These are phyloP conservation scores for Aotearoamyces nothofagi DNA, from an alignment of 2,329 filamentous ascomycete species.

Conservation along the genomic window DNA sequence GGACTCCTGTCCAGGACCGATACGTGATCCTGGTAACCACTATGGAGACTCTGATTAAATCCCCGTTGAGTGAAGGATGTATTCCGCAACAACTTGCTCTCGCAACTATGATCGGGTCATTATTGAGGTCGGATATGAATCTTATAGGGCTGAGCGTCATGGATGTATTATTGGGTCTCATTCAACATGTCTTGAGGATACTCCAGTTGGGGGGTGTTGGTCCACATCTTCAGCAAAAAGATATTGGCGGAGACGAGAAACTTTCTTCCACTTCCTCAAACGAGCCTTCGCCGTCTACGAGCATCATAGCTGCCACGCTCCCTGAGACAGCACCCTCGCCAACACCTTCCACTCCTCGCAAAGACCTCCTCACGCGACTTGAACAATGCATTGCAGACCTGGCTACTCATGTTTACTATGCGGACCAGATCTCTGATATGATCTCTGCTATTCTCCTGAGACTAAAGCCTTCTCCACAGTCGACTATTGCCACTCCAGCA, in stretches of 20 bases:
- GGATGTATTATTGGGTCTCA: slow-evolving; percentile 75
- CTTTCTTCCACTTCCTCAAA: slow-evolving; percentile 3
- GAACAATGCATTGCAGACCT: slow-evolving; percentile 80
- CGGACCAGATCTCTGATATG: slow-evolving; percentile 93
- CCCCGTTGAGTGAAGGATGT: slow-evolving; percentile 53
- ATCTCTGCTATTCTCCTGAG: slow-evolving; percentile 64
- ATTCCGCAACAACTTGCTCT: slow-evolving; percentile 62
- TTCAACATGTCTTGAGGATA: slow-evolving; percentile 68
- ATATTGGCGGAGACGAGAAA: slow-evolving; percentile 6
- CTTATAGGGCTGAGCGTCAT: slow-evolving; percentile 93
- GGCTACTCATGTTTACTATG: slow-evolving; percentile 91
- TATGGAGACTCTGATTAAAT: slow-evolving; percentile 59
- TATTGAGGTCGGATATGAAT: slow-evolving; percentile 80
- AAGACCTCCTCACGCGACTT: slow-evolving; percentile 52
- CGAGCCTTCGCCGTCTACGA: slow-evolving; percentile 11
- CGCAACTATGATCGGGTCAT: slow-evolving; percentile 62
- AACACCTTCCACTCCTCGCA: slow-evolving; percentile 35
- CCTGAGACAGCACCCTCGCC: slow-evolving; percentile 26
- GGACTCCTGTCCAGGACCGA: slow-evolving; percentile 88
- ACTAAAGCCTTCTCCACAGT: slow-evolving; percentile 47
- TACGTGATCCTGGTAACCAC: slow-evolving; percentile 78
- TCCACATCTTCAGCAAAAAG: slow-evolving; percentile 19
- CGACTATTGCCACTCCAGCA: slow-evolving; percentile 26
- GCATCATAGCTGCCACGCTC: slow-evolving; percentile 5
- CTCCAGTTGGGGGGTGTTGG: slow-evolving; percentile 42